Base-by-base conservation (phyloP, 495 filamentous ascomycete genomes). In the Ascodesmis nigricans region DNA sequence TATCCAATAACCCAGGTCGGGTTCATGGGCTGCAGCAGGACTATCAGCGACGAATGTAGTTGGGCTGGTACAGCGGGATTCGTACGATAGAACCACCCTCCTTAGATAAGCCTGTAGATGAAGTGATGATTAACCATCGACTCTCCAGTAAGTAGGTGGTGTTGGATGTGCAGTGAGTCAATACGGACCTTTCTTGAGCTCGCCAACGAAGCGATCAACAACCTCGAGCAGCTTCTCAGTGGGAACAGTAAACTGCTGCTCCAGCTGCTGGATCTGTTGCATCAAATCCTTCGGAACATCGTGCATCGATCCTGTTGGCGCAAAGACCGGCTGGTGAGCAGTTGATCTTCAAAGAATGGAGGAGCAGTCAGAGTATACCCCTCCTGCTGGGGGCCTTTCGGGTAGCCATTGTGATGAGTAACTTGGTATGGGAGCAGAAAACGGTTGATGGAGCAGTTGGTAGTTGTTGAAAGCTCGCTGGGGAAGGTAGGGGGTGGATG, bases 1-100 rank as follows among this genome's bases (percentile, higher is more conserved):
- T 77, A 91, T 36, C 69, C 73, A 73, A 95, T 82, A 37, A 87
- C 83, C 87, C 87, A 97, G 33, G 87, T 95, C 26, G 87, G 78
- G 58, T 93, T 95, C 87, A 97, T 97, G 40, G 87, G 87, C 82
- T 92, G 55, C 29, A 13, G 30, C 21, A 10, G 33, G 41, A 41
- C 41, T 49, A 49, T 46, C 16, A 31, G 22, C 29, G 14, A 27
- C 18, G 20, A 9, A 31, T 29, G 29, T 36, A 10, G 26, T 16
- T 7, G 15, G 38, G 30, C 24, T 15, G 23, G 16, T 17, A 20
- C 10, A 7, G 30, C 27, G 32, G 30, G 38, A 36, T 34, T 61
- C 80, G 63, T 57, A 92, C 82, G 53, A 97, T 93, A 55, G 72
- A 84, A 32, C 81, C 83, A 31, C 87, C 87, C 55, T 90, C 75